Evolutionary conservation across 169 alveolate species (phyloP).

Genomic region (Cryptosporidium ubiquitum): DNA sequence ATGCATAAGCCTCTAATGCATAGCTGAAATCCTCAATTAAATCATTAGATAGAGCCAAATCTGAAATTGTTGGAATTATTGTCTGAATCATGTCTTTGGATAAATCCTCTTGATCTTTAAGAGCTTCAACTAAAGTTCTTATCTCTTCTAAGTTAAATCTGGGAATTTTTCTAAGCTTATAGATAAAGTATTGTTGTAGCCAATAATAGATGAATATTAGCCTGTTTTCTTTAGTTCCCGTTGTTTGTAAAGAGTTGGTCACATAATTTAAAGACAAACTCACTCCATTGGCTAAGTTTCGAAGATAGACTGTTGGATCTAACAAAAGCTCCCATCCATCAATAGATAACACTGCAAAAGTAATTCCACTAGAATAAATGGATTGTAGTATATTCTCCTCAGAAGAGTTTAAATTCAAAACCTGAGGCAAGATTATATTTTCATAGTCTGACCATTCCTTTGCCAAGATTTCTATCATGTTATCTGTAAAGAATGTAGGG

Average conservation of each 20-base stretch:
- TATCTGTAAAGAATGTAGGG: slow-evolving; percentile 19
- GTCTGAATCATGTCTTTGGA: not conserved
- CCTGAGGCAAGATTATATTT: not conserved
- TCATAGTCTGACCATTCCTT: slow-evolving; percentile 43
- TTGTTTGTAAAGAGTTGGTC: not conserved
- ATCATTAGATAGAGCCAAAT: not conserved
- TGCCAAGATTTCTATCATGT: slow-evolving; percentile 10
- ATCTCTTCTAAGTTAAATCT: not conserved
- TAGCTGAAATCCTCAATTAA: not conserved
- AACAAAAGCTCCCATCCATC: slow-evolving; percentile 62
- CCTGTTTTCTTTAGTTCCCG: slow-evolving; percentile 13
- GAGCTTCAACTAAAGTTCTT: not conserved
- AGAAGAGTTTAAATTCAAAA: not conserved
- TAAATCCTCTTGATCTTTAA: not conserved
- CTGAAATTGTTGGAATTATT: not conserved
- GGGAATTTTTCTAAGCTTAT: slow-evolving; percentile 15
- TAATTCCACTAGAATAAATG: slow-evolving; percentile 1
- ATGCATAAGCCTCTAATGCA: slow-evolving; percentile 10
- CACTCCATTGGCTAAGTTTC: not conserved
- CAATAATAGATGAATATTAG: not conserved
- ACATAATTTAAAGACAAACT: not conserved
- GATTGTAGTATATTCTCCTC: not conserved
- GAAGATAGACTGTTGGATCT: not conserved
- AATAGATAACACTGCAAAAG: not conserved
- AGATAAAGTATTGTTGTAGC: slow-evolving; percentile 39